Percentiles rank a stretch among this genome's conserved stretches.
Evolutionary conservation across 164 flowering plant genomes (phyloP).

Genomic region (Dillenia turbinata): DNA sequence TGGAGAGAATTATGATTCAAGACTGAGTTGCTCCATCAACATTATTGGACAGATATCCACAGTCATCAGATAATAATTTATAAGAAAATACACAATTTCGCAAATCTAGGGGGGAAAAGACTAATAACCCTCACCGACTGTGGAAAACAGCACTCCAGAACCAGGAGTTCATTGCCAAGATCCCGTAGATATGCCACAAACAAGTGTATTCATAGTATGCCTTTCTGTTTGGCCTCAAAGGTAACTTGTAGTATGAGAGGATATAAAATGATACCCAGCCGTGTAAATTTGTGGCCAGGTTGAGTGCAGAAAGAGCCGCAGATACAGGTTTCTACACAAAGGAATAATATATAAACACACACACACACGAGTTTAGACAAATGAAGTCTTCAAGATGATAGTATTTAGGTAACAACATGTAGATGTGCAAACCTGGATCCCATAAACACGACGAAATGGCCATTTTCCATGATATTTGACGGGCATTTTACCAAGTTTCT

Average conservation of each 20-base stretch:
- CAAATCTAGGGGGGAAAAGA: not conserved
- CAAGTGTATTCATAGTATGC: constrained; percentile 77
- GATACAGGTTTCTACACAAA: constrained; percentile 77
- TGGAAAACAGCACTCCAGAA: constrained; percentile 93
- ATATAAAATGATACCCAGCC: constrained; percentile 90
- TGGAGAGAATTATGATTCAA: too few species aligned
- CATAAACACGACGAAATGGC: constrained; percentile 78
- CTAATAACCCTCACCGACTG: constrained; percentile 48
- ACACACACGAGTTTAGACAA: not conserved
- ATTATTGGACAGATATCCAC: too few species aligned
- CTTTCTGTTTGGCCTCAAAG: constrained; percentile 52
- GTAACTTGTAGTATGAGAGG: constrained; percentile 75
- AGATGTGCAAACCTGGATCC: constrained; percentile 60
- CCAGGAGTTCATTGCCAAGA: constrained; percentile 83
- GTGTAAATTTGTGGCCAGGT: constrained; percentile 82
- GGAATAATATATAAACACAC: not conserved
- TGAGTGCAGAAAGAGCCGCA: constrained; percentile 74
- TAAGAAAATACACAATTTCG: too few species aligned
- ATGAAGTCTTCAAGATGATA: not conserved
- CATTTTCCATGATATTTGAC: constrained; percentile 91
- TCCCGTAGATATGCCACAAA: constrained; percentile 75
- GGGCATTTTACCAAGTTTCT: constrained; percentile 50
- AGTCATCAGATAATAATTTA: too few species aligned
- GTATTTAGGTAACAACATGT: not conserved
- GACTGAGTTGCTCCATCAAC: too few species aligned